Evolutionary conservation across 1,284 basidiomycete genomes (phyloP).

Genomic region (Ustilago bromivora): DNA sequence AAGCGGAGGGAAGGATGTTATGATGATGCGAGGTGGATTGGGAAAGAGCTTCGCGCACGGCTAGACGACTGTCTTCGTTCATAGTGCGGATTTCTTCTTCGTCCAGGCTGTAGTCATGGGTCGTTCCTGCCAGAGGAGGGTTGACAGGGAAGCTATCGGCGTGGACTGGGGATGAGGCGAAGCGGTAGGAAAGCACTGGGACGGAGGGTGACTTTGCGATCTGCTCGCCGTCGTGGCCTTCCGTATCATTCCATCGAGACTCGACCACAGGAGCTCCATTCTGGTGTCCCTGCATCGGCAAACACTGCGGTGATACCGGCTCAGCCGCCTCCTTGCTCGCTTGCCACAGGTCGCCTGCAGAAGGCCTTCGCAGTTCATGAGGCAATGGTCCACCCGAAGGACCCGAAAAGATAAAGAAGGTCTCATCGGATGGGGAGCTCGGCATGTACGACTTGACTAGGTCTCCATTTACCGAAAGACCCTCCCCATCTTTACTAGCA

Average conservation of each 20-base stretch:
- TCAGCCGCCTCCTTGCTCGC: neutral
- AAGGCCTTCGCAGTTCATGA: slow-evolving; percentile 1
- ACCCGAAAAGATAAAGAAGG: slow-evolving; percentile 23
- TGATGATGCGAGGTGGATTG: slow-evolving; percentile 28
- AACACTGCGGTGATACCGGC: neutral
- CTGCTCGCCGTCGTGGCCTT: neutral
- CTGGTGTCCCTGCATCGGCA: neutral
- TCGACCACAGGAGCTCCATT: neutral
- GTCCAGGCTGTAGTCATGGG: slow-evolving; percentile 34
- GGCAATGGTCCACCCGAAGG: neutral
- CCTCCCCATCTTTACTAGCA: slow-evolving; percentile 14
- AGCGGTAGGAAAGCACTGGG: slow-evolving; percentile 18
- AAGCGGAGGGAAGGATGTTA: slow-evolving; percentile 13
- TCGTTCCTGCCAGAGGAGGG: slow-evolving; percentile 14
- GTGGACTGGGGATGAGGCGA: slow-evolving; percentile 26
- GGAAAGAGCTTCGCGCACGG: slow-evolving; percentile 48
- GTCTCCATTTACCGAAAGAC: slow-evolving; percentile 23
- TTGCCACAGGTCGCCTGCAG: neutral
- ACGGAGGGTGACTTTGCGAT: slow-evolving; percentile 1
- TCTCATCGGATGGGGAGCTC: slow-evolving; percentile 32
- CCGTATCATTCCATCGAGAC: neutral
- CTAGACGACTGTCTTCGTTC: slow-evolving; percentile 42
- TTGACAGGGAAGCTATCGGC: slow-evolving; percentile 2
- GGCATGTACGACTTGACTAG: slow-evolving; percentile 31
- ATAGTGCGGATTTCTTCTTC: slow-evolving; percentile 48